Conservation (phyloP, 2,329 filamentous ascomycete genomes). For the Myriosclerotinia duriaeana region DNA sequence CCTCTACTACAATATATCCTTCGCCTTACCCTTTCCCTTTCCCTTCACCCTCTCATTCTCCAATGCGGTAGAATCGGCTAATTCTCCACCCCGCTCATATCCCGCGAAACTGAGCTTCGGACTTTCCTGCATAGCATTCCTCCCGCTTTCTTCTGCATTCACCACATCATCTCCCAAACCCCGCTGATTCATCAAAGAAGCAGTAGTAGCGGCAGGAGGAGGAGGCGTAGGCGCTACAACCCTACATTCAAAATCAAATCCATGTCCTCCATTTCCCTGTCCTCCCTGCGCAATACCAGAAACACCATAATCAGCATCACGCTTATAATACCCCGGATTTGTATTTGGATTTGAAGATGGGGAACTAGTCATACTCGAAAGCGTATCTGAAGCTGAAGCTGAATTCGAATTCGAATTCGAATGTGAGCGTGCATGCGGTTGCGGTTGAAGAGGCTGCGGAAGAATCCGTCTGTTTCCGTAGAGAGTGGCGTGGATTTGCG, state of each 20-base stretch:
- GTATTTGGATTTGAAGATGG: not conserved
- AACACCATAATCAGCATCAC: too few species aligned
- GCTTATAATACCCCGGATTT: not conserved
- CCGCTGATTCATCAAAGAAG: too few species aligned
- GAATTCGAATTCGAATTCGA: too few species aligned
- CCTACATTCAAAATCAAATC: not conserved
- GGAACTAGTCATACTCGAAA: not conserved
- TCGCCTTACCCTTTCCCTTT: not conserved
- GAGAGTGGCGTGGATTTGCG: not conserved
- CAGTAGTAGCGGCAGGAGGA: not conserved
- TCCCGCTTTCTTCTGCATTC: too few species aligned
- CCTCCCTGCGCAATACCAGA: too few species aligned
- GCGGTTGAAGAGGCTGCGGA: too few species aligned
- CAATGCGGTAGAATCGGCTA: not conserved
- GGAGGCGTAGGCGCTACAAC: not conserved
- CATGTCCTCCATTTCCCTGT: too few species aligned
- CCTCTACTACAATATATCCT: not conserved
- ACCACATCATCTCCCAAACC: too few species aligned
- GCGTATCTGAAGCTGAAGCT: too few species aligned
- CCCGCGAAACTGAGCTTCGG: not conserved
- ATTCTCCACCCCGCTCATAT: not conserved
- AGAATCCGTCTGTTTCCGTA: not conserved
- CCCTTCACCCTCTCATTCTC: not conserved
- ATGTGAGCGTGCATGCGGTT: too few species aligned
- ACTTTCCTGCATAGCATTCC: too few species aligned